These are phyloP conservation scores for Fomitopsis betulina DNA, from an alignment of 1,284 basidiomycete species.

Conservation along the genomic window DNA sequence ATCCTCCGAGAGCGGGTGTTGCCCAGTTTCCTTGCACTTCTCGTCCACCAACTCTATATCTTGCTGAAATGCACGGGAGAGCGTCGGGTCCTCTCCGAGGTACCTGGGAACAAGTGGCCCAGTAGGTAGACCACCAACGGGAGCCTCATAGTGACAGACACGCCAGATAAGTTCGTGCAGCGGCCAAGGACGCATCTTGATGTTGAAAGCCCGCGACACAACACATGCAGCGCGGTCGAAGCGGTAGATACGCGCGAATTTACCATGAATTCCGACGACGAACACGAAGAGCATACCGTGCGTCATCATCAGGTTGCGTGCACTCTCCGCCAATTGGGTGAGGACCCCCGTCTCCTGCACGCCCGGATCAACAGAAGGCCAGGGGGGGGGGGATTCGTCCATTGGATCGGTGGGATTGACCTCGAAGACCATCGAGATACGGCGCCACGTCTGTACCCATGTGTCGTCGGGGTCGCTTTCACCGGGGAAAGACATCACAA, in stretches of 20 bases:
- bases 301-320: constrained; percentile 8
- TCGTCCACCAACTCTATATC: neutral
- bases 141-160: neutral
- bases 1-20: neutral
- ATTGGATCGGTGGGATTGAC: no score
- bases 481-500: no score
- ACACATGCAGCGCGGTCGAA: constrained; percentile 7
- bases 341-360: no score
- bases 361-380: no score
- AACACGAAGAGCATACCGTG: constrained; percentile 10
- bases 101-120: neutral
- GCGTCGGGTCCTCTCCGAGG: neutral
- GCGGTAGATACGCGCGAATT: constrained; percentile 5
- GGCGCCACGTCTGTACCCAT: no score
- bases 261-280: constrained; percentile 10
- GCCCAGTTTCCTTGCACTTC: neutral
- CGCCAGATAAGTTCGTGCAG: neutral
- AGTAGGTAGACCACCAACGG: neutral
- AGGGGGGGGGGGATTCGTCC: no score
- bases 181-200: neutral
- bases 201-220: neutral
- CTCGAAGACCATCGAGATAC: no score
- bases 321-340: neutral
- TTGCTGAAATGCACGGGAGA: neutral
- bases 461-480: no score